Conservation (phyloP, 805 yeast genomes). For the Suhomyces sp. region DNA sequence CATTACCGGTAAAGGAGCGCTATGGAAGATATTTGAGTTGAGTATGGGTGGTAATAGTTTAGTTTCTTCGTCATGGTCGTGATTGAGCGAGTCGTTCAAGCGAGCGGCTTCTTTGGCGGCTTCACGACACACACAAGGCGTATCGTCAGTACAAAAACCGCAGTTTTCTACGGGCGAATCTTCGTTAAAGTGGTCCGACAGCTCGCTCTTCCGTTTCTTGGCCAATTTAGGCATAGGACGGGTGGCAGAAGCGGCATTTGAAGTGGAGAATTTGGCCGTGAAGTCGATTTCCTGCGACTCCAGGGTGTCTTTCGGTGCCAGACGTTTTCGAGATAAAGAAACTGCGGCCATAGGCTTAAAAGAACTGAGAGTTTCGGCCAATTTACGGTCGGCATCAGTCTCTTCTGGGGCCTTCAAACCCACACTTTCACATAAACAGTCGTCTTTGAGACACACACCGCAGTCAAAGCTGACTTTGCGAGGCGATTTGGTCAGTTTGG, state of each 20-base stretch:
- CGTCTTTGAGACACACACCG: constrained; percentile 66
- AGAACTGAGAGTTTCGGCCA: constrained; percentile 35
- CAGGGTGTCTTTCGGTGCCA: constrained; percentile 1
- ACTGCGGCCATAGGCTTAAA: constrained; percentile 69
- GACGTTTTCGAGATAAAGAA: constrained; percentile 44
- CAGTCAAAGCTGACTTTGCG: constrained; percentile 40
- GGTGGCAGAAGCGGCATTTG: constrained; percentile 15
- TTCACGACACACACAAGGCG: constrained; percentile 91
- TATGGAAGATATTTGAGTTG: constrained; percentile 21
- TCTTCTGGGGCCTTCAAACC: constrained; percentile 35
- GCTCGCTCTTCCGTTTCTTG: constrained; percentile 22
- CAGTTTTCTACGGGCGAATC: constrained; percentile 67
- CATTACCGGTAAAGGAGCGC: constrained; percentile 50
- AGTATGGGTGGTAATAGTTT: constrained; percentile 40
- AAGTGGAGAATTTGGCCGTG: constrained; percentile 43
- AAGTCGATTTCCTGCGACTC: constrained; percentile 49
- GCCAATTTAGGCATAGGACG: constrained; percentile 21
- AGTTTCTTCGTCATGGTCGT: constrained; percentile 12
- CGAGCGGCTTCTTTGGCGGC: constrained; percentile 54
- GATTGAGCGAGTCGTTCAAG: constrained; percentile 27
- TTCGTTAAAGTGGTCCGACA: constrained; percentile 30
- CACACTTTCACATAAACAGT: constrained; percentile 60
- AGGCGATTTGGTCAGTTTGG: background rate
- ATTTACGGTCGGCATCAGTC: constrained; percentile 15
- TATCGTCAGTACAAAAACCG: constrained; percentile 90